Percentiles rank a stretch among this genome's conserved stretches.
phyloP scores from a whole-genome alignment of 768 basidiomycete genomes.

The Lactifluus pinguis region DNA sequence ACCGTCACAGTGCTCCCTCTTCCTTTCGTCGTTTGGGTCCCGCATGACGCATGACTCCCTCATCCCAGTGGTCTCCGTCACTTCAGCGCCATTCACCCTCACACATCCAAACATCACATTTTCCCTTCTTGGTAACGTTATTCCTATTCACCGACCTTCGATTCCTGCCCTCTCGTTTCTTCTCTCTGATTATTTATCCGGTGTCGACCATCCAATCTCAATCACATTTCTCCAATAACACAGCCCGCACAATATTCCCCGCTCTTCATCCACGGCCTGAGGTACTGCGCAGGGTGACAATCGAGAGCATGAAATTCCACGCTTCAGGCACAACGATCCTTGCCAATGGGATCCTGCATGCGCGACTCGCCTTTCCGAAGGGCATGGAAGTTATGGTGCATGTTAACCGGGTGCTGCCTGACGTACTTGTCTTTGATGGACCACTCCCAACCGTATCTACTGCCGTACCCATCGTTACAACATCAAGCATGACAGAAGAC shows the following conservation, averaged over 20 bases:
- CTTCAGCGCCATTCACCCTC: slow-evolving; percentile 47
- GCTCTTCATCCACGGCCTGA: slow-evolving; percentile 53
- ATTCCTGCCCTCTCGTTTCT: slow-evolving; percentile 46
- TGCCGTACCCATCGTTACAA: neutral
- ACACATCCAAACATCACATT: slow-evolving; percentile 64
- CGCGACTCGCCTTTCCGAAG: slow-evolving; percentile 53
- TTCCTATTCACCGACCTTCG: slow-evolving; percentile 38
- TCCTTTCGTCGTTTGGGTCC: too few relatives aligned
- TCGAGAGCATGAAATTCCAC: slow-evolving; percentile 65
- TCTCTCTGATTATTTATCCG: slow-evolving; percentile 56
- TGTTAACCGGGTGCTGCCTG: slow-evolving; percentile 59
- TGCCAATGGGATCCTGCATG: slow-evolving; percentile 63
- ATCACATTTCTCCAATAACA: slow-evolving; percentile 45
- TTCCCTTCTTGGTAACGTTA: slow-evolving; percentile 43
- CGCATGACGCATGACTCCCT: slow-evolving; percentile 14
- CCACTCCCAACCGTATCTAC: neutral
- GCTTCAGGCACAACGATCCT: slow-evolving; percentile 40
- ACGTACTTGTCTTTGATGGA: slow-evolving; percentile 73
- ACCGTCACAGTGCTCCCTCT: too few relatives aligned
- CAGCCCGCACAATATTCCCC: slow-evolving; percentile 48
- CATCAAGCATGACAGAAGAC: neutral
- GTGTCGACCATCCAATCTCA: slow-evolving; percentile 44
- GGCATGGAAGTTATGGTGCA: slow-evolving; percentile 60
- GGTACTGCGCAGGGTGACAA: slow-evolving; percentile 62
- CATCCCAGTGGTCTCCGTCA: slow-evolving; percentile 45